A percentile compares a stretch with the other conserved stretches of the same genome.
phyloP scores from a whole-genome alignment of 768 basidiomycete genomes.

The Auricularia sp. region DNA sequence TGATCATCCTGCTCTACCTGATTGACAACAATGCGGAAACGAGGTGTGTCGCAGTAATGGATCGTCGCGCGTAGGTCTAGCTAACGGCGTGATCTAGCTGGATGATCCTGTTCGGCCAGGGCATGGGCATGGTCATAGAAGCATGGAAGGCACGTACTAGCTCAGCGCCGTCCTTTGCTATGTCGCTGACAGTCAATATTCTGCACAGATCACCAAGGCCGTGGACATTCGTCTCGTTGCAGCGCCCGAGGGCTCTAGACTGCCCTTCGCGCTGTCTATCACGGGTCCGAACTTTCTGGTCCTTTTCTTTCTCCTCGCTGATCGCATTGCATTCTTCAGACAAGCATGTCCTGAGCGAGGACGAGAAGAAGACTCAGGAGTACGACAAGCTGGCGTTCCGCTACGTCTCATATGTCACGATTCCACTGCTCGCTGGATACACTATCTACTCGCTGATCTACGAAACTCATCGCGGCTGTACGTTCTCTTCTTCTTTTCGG shows the following conservation, averaged over 20 bases:
- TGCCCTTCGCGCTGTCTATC: conserved; percentile 76
- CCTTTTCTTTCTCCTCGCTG: conserved; percentile 1
- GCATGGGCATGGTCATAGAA: conserved; percentile 72
- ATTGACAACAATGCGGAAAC: conserved; percentile 94
- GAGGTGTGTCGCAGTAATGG: conserved; percentile 16
- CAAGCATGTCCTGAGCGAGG: conserved; percentile 92
- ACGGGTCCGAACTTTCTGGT: conserved; percentile 42
- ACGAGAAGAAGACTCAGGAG: conserved; percentile 97
- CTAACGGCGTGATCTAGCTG: conserved; percentile 25
- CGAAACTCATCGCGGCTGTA: conserved; percentile 69
- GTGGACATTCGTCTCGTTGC: conserved; percentile 71
- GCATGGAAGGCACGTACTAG: conserved; percentile 72
- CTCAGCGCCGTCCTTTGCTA: neutral
- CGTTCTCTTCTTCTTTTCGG: neutral
- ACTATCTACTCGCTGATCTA: conserved; percentile 73
- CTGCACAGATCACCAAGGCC: conserved; percentile 67
- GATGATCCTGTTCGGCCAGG: conserved; percentile 92
- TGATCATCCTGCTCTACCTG: conserved; percentile 83
- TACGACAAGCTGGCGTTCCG: conserved; percentile 90
- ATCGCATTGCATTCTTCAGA: conserved; percentile 31
- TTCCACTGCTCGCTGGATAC: conserved; percentile 70
- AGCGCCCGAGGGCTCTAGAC: conserved; percentile 46
- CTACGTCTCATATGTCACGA: conserved; percentile 83
- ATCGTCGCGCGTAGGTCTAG: too few species aligned
- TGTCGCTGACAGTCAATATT: conserved; percentile 3